Conservation (phyloP, 306 rosid genomes). For the Crotalaria pallida region DNA sequence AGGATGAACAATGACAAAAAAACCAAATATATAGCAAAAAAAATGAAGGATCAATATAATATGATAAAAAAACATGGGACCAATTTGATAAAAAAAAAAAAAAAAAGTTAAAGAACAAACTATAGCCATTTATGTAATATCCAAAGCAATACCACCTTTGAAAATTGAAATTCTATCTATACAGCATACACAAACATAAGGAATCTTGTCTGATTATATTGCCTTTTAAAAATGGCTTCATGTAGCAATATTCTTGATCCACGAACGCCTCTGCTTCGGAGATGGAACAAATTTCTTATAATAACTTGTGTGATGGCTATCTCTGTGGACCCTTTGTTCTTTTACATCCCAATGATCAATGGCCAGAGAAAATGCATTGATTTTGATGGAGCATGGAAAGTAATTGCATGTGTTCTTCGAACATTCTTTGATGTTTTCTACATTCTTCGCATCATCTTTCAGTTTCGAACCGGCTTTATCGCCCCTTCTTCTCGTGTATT, state of each 20-base stretch:
- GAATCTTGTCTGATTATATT: too few species aligned
- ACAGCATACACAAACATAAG: too few species aligned
- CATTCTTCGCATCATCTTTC: conserved; percentile 59
- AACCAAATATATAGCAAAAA: too few species aligned
- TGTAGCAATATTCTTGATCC: conserved; percentile 58
- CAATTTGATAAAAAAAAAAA: too few species aligned
- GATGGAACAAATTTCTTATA: conserved; percentile 82
- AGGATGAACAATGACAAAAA: too few species aligned
- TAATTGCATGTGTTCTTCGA: conserved; percentile 61
- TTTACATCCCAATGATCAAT: conserved; percentile 55
- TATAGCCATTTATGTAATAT: too few species aligned
- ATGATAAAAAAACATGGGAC: too few species aligned
- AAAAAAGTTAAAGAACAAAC: too few species aligned
- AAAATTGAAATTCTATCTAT: too few species aligned
- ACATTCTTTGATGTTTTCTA: conserved; percentile 74
- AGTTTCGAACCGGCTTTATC: conserved; percentile 79
- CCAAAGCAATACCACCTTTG: too few species aligned
- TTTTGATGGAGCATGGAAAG: conserved; percentile 40
- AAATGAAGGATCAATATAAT: too few species aligned
- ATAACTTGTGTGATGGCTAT: conserved; percentile 67
- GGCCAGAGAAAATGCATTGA: conserved; percentile 28
- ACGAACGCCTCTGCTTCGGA: conserved; percentile 67
- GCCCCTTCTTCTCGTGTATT: conserved; percentile 85
- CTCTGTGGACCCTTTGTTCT: conserved; percentile 76
- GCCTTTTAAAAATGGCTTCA: too few species aligned